Evolutionary conservation across 805 yeast genomes (phyloP).

Genomic region (Yamadazyma nakazawae): DNA sequence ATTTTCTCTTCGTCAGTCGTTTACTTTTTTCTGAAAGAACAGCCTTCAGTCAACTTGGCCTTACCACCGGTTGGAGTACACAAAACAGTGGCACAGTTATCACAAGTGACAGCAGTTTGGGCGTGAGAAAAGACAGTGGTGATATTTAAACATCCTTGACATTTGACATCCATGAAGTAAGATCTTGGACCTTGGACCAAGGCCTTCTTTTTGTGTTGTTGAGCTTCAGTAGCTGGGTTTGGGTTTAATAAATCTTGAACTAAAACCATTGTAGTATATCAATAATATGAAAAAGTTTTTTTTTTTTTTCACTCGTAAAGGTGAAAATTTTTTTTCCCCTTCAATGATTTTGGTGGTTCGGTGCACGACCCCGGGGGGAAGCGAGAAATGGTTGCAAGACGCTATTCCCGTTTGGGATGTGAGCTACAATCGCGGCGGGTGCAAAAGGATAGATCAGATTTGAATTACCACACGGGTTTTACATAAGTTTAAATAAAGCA

Average conservation of each 20-base stretch:
- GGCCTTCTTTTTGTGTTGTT: slow-evolving; percentile 95
- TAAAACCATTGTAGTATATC: slow-evolving; percentile 59
- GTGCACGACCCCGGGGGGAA: slow-evolving; percentile 2
- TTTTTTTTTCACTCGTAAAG: slow-evolving; percentile 1
- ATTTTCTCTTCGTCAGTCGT: slow-evolving; percentile 2
- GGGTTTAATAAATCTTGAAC: slow-evolving; percentile 99
- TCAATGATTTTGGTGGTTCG: neutral
- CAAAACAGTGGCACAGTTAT: slow-evolving; percentile 94
- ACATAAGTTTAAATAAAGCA: no score
- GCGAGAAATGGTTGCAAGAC: neutral
- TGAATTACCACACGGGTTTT: neutral
- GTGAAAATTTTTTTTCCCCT: slow-evolving; percentile 2
- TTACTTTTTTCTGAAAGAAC: slow-evolving; percentile 99
- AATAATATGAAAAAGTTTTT: neutral
- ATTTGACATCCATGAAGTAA: slow-evolving; percentile 98
- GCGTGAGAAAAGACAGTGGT: slow-evolving; percentile 99
- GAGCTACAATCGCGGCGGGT: slow-evolving; percentile 1
- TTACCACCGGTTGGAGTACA: slow-evolving; percentile 99
- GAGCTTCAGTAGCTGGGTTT: slow-evolving; percentile 91
- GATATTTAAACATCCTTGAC: slow-evolving; percentile 98
- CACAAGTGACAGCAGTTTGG: slow-evolving; percentile 99
- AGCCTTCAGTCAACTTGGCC: slow-evolving; percentile 98
- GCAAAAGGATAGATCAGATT: neutral
- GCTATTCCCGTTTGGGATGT: neutral
- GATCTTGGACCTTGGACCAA: slow-evolving; percentile 98